Percentiles rank a stretch among this genome's conserved stretches.
Evolutionary conservation across 2,329 filamentous ascomycete genomes (phyloP).

Genomic region (Colletotrichum echinochloae): DNA sequence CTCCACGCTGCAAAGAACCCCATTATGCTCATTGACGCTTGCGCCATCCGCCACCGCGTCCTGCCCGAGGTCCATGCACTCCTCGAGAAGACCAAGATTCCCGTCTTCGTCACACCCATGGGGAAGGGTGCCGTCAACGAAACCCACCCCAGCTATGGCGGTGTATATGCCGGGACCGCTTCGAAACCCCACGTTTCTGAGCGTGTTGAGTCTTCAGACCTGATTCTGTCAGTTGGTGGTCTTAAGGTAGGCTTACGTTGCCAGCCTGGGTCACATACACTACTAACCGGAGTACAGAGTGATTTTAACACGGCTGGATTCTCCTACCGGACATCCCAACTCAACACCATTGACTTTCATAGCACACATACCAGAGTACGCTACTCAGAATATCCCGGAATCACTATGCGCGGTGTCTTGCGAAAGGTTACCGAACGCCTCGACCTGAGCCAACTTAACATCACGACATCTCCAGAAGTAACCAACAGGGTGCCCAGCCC

Average conservation of each 20-base stretch:
- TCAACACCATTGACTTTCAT: conserved; percentile 86
- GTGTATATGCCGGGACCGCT: conserved; percentile 86
- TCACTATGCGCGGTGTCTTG: conserved; percentile 83
- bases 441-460: conserved; percentile 68
- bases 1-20: conserved; percentile 80
- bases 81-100: conserved; percentile 78
- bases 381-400: conserved; percentile 82
- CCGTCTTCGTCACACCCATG: conserved; percentile 91
- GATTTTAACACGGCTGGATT: conserved; percentile 89
- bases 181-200: conserved; percentile 74
- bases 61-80: conserved; percentile 79
- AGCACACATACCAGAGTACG: conserved; percentile 78
- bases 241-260: conserved; percentile 57
- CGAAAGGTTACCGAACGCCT: conserved; percentile 73
- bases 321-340: conserved; percentile 80
- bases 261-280: neutral
- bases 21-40: conserved; percentile 85
- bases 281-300: conserved; percentile 57
- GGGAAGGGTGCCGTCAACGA: conserved; percentile 89
- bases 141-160: conserved; percentile 78
- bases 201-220: conserved; percentile 75
- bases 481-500: conserved; percentile 60
- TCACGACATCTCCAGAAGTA: conserved; percentile 64
- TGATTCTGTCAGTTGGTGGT: conserved; percentile 77
- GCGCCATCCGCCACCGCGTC: conserved; percentile 81